Conservation (phyloP, 2,329 filamentous ascomycete species). For the Knoxdaviesia proteae region DNA sequence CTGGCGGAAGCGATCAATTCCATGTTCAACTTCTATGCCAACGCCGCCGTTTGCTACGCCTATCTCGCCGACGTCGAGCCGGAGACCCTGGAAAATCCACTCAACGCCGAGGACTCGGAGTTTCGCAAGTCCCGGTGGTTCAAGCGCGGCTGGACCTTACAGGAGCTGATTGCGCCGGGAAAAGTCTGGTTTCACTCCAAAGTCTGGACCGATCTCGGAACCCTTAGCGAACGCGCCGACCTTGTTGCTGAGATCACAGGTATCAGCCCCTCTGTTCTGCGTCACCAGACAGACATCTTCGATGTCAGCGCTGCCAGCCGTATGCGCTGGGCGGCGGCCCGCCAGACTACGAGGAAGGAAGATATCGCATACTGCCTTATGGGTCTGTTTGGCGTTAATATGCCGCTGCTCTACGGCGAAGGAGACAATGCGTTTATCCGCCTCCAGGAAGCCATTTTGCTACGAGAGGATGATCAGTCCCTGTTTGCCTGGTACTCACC, state of each 20-base stretch:
- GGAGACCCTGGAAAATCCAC: too few species aligned
- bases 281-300: background rate
- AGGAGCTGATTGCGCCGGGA: slow-evolving; percentile 37
- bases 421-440: slow-evolving; percentile 5
- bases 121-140: slow-evolving; percentile 10
- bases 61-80: slow-evolving; percentile 8
- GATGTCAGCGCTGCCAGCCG: slow-evolving; percentile 6
- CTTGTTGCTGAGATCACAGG: slow-evolving; percentile 6
- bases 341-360: slow-evolving; percentile 8
- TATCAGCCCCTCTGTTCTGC: slow-evolving; percentile 4
- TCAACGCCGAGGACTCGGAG: too few species aligned
- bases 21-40: slow-evolving; percentile 11
- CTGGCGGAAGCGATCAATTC: slow-evolving; percentile 12
- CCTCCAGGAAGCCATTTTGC: slow-evolving; percentile 9
- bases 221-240: slow-evolving; percentile 5
- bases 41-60: slow-evolving; percentile 9
- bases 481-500: slow-evolving; percentile 8
- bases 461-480: slow-evolving; percentile 6
- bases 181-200: slow-evolving; percentile 11
- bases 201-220: slow-evolving; percentile 10
- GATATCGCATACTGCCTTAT: slow-evolving; percentile 10
- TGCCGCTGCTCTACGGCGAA: slow-evolving; percentile 10
- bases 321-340: slow-evolving; percentile 8
- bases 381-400: slow-evolving; percentile 9
- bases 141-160: slow-evolving; percentile 35